Evolutionary conservation across 768 basidiomycete species (phyloP).

Genomic region (Rhodotorula graminis): DNA sequence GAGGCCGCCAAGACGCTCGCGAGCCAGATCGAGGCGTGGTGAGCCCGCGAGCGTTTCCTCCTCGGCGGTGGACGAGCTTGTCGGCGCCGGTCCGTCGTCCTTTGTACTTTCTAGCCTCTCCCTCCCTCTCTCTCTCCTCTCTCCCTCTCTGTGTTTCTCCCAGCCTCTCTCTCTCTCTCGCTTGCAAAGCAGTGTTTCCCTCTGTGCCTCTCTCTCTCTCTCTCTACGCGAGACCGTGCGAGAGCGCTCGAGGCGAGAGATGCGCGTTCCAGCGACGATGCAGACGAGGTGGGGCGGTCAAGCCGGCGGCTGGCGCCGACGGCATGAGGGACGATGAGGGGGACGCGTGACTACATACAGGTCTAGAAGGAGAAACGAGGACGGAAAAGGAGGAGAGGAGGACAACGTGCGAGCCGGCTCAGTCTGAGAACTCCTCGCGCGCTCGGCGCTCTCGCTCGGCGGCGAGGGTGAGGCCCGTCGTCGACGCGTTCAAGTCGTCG

Average conservation of each 20-base stretch:
- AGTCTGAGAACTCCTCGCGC: slow-evolving; percentile 30
- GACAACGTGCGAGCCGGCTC: too few relatives aligned
- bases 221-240: too few relatives aligned
- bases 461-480: neutral
- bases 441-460: slow-evolving; percentile 23
- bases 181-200: neutral
- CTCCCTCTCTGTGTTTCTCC: neutral
- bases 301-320: neutral
- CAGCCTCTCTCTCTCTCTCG: too few relatives aligned
- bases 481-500: neutral
- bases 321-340: neutral
- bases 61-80: neutral
- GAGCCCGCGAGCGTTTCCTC: neutral
- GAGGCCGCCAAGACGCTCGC: slow-evolving; percentile 20
- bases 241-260: neutral
- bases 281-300: too few relatives aligned
- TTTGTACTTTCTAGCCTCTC: neutral
- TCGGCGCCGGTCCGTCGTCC: neutral
- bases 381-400: too few relatives aligned
- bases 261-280: neutral
- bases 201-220: neutral
- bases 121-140: neutral
- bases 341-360: neutral
- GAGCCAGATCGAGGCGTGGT: slow-evolving; percentile 26
- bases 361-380: neutral